phyloP scores from a whole-genome alignment of 768 basidiomycete genomes.

The Boletus rubescentipes region DNA sequence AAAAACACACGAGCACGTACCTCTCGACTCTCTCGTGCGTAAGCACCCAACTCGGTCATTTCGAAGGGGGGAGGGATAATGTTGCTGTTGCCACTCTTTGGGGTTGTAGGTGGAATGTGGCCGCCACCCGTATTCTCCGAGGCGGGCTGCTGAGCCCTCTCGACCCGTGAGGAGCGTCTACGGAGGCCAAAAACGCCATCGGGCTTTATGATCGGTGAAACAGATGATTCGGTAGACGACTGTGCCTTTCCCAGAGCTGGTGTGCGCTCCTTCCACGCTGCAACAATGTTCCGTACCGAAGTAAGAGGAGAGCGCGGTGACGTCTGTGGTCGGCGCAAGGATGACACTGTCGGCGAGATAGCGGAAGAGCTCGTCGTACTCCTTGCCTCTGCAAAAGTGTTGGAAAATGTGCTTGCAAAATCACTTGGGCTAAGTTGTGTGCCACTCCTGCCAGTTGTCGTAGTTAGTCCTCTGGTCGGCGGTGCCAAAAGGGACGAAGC shows the following conservation, averaged over 20 bases:
- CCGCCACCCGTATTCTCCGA: conserved; percentile 10
- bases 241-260: conserved; percentile 40
- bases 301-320: conserved; percentile 71
- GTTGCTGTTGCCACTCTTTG: conserved; percentile 31
- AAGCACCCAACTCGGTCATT: conserved; percentile 44
- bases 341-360: conserved; percentile 44
- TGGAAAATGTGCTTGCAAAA: conserved; percentile 38
- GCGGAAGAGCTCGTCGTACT: conserved; percentile 24
- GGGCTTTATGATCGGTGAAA: conserved; percentile 33
- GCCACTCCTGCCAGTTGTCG: conserved; percentile 23
- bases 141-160: conserved; percentile 14
- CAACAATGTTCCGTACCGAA: conserved; percentile 76
- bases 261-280: conserved; percentile 78
- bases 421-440: conserved; percentile 38
- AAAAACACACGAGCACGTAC: conserved; percentile 28
- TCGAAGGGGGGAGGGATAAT: conserved; percentile 48
- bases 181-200: conserved; percentile 37
- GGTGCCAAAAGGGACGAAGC: conserved; percentile 51
- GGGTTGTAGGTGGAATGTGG: conserved; percentile 21
- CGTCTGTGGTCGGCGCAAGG: conserved; percentile 60
- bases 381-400: conserved; percentile 40
- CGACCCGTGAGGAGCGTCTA: conserved; percentile 31
- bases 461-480: conserved; percentile 35
- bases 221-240: conserved; percentile 39
- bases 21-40: conserved; percentile 42